Percentiles rank a stretch among this genome's conserved stretches.
Conservation (phyloP, 2,329 filamentous ascomycete species). For the Ophiocordyceps camponoti-floridani region DNA sequence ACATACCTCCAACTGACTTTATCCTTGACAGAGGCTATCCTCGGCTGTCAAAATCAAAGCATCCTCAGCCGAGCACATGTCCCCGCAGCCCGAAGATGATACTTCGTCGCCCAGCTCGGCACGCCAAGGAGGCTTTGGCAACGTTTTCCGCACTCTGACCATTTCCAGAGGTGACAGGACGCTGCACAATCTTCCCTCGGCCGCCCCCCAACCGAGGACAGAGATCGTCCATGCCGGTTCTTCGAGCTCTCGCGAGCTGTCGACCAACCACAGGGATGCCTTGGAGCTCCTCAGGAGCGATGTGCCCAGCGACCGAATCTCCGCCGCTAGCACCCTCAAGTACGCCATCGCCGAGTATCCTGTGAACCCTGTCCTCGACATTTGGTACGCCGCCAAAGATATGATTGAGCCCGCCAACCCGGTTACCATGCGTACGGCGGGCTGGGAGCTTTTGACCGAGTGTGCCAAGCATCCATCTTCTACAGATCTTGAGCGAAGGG, state of each 20-base stretch:
- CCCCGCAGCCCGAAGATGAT: conserved; percentile 40
- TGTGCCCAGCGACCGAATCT: conserved; percentile 31
- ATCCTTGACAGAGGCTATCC: neutral
- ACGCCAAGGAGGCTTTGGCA: conserved; percentile 37
- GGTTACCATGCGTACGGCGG: conserved; percentile 34
- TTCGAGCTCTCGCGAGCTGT: conserved; percentile 22
- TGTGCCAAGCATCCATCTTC: conserved; percentile 44
- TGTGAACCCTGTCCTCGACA: conserved; percentile 38
- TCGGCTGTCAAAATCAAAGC: neutral
- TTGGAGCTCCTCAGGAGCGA: conserved; percentile 37
- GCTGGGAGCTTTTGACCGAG: conserved; percentile 47
- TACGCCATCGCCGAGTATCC: conserved; percentile 39
- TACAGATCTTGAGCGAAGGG: conserved; percentile 47
- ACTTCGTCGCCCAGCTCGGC: conserved; percentile 35
- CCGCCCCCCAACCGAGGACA: conserved; percentile 20
- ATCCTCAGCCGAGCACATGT: conserved; percentile 31
- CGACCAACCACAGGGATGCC: conserved; percentile 32
- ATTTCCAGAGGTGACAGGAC: conserved; percentile 32
- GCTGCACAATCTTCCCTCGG: conserved; percentile 22
- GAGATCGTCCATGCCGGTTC: conserved; percentile 26
- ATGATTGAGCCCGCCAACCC: conserved; percentile 40
- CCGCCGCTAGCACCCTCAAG: conserved; percentile 39
- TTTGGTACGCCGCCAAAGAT: conserved; percentile 50
- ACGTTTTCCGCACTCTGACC: conserved; percentile 45
- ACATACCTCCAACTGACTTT: neutral